Evolutionary conservation across 441 rosid genomes (phyloP).

Genomic region (Raphanus hybrid): DNA sequence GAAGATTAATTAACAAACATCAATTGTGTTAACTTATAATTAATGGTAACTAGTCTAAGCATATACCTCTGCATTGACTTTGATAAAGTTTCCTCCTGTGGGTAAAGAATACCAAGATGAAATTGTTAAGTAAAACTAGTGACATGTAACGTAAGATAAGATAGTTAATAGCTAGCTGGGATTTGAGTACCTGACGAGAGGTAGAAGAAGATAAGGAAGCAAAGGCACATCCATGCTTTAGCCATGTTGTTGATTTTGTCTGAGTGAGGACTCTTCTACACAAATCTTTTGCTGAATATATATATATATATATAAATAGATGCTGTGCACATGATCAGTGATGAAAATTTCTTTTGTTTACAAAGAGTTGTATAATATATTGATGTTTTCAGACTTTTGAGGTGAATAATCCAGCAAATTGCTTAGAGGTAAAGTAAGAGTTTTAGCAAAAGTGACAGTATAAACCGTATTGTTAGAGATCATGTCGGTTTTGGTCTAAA

Average conservation of each 20-base stretch:
- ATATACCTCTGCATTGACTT: conserved; percentile 49
- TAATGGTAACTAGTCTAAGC: not conserved
- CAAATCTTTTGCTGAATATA: conserved; percentile 9
- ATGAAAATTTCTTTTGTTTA: conserved; percentile 10
- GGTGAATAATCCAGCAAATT: conserved; percentile 38
- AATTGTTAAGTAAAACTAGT: not conserved
- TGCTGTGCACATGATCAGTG: conserved; percentile 18
- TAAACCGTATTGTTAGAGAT: conserved; percentile 6
- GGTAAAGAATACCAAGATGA: not conserved
- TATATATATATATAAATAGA: conserved; percentile 16
- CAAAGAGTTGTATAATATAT: too few species aligned
- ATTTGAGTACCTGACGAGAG: conserved; percentile 45
- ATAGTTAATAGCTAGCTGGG: not conserved
- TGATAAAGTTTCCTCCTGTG: conserved; percentile 38
- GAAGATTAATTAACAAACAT: not conserved
- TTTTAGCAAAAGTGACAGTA: conserved; percentile 16
- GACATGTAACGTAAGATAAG: conserved; percentile 2
- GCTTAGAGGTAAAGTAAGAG: conserved; percentile 30
- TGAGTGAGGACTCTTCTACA: conserved; percentile 19
- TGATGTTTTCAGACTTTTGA: conserved; percentile 32
- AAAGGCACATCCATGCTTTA: conserved; percentile 43
- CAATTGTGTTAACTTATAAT: not conserved
- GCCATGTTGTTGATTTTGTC: conserved; percentile 37
- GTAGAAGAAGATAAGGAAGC: conserved; percentile 46
- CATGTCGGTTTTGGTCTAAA: conserved; percentile 10